Evolutionary conservation across 441 rosid species (phyloP), one percentile per base, ranked within the genome.

Genomic region (Pelargonium citronellum): DNA sequence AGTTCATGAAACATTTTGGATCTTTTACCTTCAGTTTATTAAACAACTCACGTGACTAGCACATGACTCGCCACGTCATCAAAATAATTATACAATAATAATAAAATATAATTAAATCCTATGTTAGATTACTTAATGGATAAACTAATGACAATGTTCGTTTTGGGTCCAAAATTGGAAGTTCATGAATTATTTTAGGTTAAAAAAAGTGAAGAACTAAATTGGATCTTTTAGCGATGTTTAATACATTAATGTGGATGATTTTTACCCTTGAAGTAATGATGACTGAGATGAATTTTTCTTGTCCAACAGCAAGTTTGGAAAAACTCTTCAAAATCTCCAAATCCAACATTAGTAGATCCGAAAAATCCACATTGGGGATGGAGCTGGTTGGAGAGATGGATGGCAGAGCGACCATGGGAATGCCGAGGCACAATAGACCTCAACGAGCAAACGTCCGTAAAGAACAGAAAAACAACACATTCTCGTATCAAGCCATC

Each of bases 331-430:
- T 77, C 84, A 60, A 86, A 77, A 77, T 79, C 87, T 4, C 66
- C 72, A 67, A 85, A 80, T 24, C 82, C 76, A 4, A 90, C 95
- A 64, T 89, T 87, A 66, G 75, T 90, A 89, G 99, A 94, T 79
- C 91, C 96, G 1, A 87, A 79, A 74, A 91, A 85, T 73, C 96
- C 96, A 1, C 88, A 83, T 24, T 94, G 99, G 97, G 99, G 97
- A 27, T 94, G 99, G 99, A 94, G 96, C 72, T 91, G 97, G 99
- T 78, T 91, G 76, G 99, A 91, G 81, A 84, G 96, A 64, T 90
- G 97, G 98, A 91, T 88, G 96, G 93, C 93, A 55, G 83, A 95
- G 15, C 75, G 95, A 68, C 96, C 96, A 51, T 87, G 96, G 89
- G 96, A 89, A 75, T 83, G 68, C 75, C 75, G 75, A 57, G 72